Evolutionary conservation across 2,329 filamentous ascomycete species (phyloP).

Genomic region (Epichloe hybrida): DNA sequence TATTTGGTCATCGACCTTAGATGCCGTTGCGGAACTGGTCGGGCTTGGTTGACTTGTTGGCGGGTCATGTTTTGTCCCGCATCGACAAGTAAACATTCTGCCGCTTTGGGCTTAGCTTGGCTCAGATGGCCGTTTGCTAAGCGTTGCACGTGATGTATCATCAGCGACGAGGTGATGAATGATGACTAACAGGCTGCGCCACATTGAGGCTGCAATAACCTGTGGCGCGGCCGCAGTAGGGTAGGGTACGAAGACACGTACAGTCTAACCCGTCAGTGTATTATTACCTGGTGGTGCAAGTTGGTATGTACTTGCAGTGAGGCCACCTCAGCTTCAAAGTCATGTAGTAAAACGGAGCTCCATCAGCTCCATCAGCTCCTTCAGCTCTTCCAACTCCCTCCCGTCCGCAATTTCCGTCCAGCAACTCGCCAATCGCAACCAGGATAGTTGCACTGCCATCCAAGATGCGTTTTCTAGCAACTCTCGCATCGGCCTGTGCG

Average conservation of each 20-base stretch:
- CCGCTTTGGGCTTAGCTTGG: conserved; percentile 13
- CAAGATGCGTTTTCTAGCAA: conserved; percentile 56
- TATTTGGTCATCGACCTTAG: background rate
- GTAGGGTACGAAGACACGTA: too few species aligned
- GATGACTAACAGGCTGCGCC: background rate
- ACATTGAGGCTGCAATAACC: background rate
- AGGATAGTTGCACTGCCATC: conserved; percentile 4
- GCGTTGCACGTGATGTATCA: conserved; percentile 1
- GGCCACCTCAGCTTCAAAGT: conserved; percentile 23
- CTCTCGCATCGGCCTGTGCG: conserved; percentile 50
- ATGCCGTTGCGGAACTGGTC: background rate
- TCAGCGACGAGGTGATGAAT: background rate
- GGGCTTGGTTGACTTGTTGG: conserved; percentile 1
- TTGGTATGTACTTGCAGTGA: conserved; percentile 2
- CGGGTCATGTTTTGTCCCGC: conserved; percentile 14
- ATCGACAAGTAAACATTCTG: conserved; percentile 18
- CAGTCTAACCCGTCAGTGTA: too few species aligned
- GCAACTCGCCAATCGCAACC: conserved; percentile 5
- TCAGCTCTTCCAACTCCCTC: background rate
- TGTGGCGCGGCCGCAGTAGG: background rate
- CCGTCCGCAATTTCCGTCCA: background rate
- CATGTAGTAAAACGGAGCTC: conserved; percentile 9
- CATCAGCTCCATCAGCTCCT: background rate
- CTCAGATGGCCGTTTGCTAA: background rate
- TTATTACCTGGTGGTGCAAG: too few species aligned